Base-by-base conservation (phyloP, 257 asterid species). In the Fraxinus quadrangulata region DNA sequence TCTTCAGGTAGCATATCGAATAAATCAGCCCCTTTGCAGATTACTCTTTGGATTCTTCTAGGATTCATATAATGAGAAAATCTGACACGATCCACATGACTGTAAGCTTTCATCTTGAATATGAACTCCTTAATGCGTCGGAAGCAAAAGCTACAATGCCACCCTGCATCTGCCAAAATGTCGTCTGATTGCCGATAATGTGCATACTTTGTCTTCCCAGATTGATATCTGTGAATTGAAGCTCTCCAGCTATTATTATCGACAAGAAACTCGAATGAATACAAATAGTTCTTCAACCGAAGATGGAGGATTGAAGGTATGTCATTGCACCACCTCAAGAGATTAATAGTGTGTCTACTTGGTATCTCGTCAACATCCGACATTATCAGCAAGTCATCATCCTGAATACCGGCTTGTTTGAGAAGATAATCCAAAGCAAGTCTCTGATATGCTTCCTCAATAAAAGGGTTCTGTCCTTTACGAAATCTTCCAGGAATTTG, bases 101-200 rank as follows among this genome's bases (percentile, higher is more conserved):
- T 93, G 70, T 93, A 93, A 54, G 98, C 97, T 82, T 93, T 93
- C 97, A 93, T 93, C 89, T 93, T 93, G 90, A 93, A 93, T 56
- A 84, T 83, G 51, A 93, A 93, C 23, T 93, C 98, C 26, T 84
- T 90, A 47, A 91, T 85, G 5, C 13, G 85, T 7, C 94, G 85
- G 72, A 93, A 93, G 83, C 98, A 93, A 78, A 93, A 93, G 93
- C 98, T 93, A 31, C 98, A 93, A 74, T 93, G 98, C 98, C 98
- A 93, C 61, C 98, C 98, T 0, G 98, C 90, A 67, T 91, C 98
- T 0, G 89, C 93, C 85, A 93, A 88, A 75, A 93, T 84, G 31
- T 76, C 83, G 17, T 91, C 92, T 0, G 95, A 85, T 77, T 87
- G 98, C 14, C 97, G 84, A 71, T 90, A 93, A 78, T 93, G 97